Conservation (phyloP, 768 basidiomycete species). For the Boletus sp. region DNA sequence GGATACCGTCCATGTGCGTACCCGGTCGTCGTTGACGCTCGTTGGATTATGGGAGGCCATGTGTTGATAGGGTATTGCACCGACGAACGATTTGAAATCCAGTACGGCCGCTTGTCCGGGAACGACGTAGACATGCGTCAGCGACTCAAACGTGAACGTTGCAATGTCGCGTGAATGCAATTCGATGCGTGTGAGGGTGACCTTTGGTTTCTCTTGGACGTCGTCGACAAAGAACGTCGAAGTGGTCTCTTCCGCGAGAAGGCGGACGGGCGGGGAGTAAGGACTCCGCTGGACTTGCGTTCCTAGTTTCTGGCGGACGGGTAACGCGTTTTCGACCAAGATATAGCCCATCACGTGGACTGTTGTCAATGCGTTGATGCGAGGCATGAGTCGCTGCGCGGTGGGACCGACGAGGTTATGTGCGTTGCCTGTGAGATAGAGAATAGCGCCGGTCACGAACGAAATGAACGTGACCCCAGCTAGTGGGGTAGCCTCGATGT, state of each 20-base stretch:
- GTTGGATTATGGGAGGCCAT: conserved; percentile 51
- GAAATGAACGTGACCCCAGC: conserved; percentile 57
- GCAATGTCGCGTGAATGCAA: conserved; percentile 50
- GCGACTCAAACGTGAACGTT: conserved; percentile 51
- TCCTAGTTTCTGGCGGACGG: conserved; percentile 45
- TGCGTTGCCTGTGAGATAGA: conserved; percentile 64
- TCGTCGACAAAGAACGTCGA: conserved; percentile 30
- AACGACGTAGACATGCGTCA: conserved; percentile 32
- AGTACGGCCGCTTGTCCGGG: conserved; percentile 57
- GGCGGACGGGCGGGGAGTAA: conserved; percentile 60
- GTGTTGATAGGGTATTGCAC: conserved; percentile 48
- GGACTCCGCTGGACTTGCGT: conserved; percentile 39
- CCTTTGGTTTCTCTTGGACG: conserved; percentile 18
- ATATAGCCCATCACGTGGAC: conserved; percentile 51
- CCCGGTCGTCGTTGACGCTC: conserved; percentile 60
- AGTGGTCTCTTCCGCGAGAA: conserved; percentile 48
- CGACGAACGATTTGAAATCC: conserved; percentile 52
- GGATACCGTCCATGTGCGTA: conserved; percentile 67
- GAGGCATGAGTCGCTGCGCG: conserved; percentile 53
- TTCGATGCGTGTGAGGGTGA: conserved; percentile 36
- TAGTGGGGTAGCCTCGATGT: conserved; percentile 56
- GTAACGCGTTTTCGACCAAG: conserved; percentile 54
- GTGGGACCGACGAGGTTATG: conserved; percentile 43
- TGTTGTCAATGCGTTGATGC: conserved; percentile 50
- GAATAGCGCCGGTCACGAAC: conserved; percentile 54